Evolutionary conservation across 2,329 filamentous ascomycete species (phyloP).

Genomic region (Colletotrichum tamarilloi): DNA sequence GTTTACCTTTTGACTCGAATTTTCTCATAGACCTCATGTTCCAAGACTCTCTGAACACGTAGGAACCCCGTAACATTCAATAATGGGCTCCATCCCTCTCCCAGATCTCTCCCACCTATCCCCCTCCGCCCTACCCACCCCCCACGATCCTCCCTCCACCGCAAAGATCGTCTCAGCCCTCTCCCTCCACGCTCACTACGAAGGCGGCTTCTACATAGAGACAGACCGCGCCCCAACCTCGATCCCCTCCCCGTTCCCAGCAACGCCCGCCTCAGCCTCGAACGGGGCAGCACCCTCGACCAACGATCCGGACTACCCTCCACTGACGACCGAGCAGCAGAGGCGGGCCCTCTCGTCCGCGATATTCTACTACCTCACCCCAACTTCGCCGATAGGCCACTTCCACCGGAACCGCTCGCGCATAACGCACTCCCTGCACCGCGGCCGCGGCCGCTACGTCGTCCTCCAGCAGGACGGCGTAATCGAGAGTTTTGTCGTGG

Average conservation of each 20-base stretch:
- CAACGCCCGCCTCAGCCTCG: background rate
- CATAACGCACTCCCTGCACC: conserved; percentile 74
- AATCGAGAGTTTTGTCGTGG: background rate
- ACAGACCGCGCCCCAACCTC: background rate
- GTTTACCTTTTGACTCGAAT: background rate
- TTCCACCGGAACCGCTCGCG: conserved; percentile 73
- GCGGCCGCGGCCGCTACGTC: conserved; percentile 68
- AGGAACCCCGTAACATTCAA: background rate
- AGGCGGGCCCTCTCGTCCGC: background rate
- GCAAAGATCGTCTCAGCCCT: background rate
- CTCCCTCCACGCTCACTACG: background rate
- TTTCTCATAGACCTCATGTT: background rate
- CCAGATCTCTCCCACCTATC: background rate
- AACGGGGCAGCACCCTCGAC: background rate
- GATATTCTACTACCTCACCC: conserved; percentile 64
- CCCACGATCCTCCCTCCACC: background rate
- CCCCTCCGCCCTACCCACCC: background rate
- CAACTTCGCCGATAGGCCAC: conserved; percentile 62
- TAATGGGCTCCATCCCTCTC: background rate
- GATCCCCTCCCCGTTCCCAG: background rate
- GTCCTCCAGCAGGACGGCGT: background rate
- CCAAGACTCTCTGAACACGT: background rate
- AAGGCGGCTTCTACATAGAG: background rate
- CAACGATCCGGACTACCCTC: background rate
- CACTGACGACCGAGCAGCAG: background rate